Percentiles rank a stretch among this genome's conserved stretches.
These are phyloP conservation scores for Solanum chacoense DNA, from an alignment of 305 asterid genomes.

Conservation along the genomic window DNA sequence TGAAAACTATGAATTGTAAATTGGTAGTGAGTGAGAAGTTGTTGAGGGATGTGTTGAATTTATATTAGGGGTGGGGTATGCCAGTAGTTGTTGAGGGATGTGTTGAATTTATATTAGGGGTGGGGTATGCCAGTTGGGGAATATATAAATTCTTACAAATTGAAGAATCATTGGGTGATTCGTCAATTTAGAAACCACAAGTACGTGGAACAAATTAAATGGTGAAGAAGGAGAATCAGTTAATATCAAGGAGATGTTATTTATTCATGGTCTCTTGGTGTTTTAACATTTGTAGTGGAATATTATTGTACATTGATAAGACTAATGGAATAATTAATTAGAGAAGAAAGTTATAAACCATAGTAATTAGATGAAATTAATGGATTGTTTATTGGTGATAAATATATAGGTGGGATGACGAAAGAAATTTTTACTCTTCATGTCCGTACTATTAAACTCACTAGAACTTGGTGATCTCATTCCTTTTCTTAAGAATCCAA, in stretches of 20 bases:
- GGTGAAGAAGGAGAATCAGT: constrained; percentile 13
- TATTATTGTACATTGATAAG: background rate
- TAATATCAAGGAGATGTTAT: constrained; percentile 4
- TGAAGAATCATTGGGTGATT: constrained; percentile 38
- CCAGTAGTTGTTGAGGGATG: background rate
- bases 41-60: background rate
- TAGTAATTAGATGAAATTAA: background rate
- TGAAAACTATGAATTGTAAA: background rate
- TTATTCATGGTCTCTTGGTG: constrained; percentile 6
- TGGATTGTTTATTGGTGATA: background rate
- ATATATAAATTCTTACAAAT: constrained; percentile 21
- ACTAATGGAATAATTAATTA: background rate
- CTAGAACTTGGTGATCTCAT: background rate
- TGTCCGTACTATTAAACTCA: background rate
- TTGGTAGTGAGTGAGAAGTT: background rate
- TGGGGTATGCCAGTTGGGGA: constrained; percentile 16
- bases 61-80: constrained; percentile 2
- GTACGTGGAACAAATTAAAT: background rate
- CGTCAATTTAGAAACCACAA: constrained; percentile 45
- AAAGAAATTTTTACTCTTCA: background rate
- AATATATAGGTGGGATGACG: background rate
- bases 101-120: background rate
- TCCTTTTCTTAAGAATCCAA: background rate
- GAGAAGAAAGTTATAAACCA: background rate
- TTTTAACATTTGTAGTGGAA: background rate